Conservation (phyloP, 2,329 filamentous ascomycete genomes). For the Geosmithia morbida region DNA sequence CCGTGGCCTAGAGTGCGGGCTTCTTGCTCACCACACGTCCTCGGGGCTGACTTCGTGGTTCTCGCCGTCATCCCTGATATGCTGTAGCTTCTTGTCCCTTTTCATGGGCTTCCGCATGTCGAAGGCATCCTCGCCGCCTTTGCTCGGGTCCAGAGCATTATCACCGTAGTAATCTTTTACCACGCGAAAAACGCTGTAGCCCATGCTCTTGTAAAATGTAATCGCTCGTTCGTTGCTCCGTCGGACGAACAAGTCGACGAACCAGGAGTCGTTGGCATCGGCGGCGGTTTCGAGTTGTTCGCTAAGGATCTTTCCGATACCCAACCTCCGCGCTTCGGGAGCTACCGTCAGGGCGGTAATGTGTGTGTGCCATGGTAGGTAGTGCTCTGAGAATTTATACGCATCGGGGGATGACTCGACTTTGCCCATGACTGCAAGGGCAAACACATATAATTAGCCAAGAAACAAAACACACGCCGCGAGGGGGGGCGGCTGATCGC, state of each 20-base stretch:
- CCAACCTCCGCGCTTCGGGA: slow-evolving; percentile 70
- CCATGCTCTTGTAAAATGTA: slow-evolving; percentile 76
- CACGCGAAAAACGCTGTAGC: slow-evolving; percentile 78
- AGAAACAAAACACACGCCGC: neutral
- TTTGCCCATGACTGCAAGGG: slow-evolving; percentile 80
- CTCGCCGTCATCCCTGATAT: slow-evolving; percentile 71
- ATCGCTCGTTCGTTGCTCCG: slow-evolving; percentile 81
- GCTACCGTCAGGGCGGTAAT: slow-evolving; percentile 92
- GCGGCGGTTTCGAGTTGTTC: slow-evolving; percentile 70
- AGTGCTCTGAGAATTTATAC: slow-evolving; percentile 65
- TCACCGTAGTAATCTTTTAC: slow-evolving; percentile 92
- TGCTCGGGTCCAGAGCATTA: slow-evolving; percentile 50
- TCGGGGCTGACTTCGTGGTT: slow-evolving; percentile 62
- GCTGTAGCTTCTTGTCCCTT: slow-evolving; percentile 61
- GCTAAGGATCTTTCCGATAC: slow-evolving; percentile 73
- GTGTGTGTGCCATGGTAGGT: slow-evolving; percentile 98
- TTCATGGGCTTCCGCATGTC: slow-evolving; percentile 92
- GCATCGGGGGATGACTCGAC: slow-evolving; percentile 73
- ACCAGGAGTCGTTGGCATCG: slow-evolving; percentile 77
- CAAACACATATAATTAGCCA: slow-evolving; percentile 7
- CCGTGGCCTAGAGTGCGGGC: neutral
- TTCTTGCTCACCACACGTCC: slow-evolving; percentile 58
- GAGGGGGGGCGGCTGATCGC: neutral
- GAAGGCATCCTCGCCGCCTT: slow-evolving; percentile 69
- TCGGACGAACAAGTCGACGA: slow-evolving; percentile 88